Evolutionary conservation across 164 flowering plant genomes (phyloP), one percentile per base, ranked within the genome.

Genomic region (Magnolia changhungtana): DNA sequence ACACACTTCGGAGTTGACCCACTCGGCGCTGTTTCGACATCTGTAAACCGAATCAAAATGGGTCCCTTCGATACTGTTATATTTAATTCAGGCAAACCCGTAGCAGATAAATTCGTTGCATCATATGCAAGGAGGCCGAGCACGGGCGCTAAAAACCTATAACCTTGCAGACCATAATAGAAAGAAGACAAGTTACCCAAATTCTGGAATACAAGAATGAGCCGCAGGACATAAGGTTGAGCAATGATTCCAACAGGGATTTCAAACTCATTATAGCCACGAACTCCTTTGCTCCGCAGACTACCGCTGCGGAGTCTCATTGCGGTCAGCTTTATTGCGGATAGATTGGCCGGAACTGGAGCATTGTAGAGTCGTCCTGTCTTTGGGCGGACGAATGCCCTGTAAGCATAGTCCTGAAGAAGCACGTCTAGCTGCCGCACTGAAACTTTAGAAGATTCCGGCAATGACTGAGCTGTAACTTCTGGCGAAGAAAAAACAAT

Each of bases 251-350:
- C 97, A 1, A 1, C 14, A 0, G 96, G 96, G 16, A 95, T 89
- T 58, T 72, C 31, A 75, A 95, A 92, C 77, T 92, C 95, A 29
- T 84, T 86, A 80, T 87, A 92, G 45, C 51, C 74, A 1, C 0
- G 0, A 59, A 90, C 85, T 29, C 99, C 99, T 75, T 71, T 78
- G 1, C 63, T 83, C 67, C 84, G 81, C 27, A 96, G 77, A 76
- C 98, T 96, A 6, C 97, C 99, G 77, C 91, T 90, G 78, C 95
- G 84, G 6, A 96, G 87, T 84, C 99, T 86, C 87, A 96, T 74
- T 29, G 93, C 97, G 0, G 93, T 72, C 73, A 92, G 63, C 70
- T 74, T 72, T 74, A 92, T 85, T 19, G 97, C 95, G 8, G 92
- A 85, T 51, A 94, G 80, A 77, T 94, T 88, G 2, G 88, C 75